These are phyloP conservation scores for Pythium angustatum DNA, from an alignment of 352 stramenopile genomes.

Conservation along the genomic window DNA sequence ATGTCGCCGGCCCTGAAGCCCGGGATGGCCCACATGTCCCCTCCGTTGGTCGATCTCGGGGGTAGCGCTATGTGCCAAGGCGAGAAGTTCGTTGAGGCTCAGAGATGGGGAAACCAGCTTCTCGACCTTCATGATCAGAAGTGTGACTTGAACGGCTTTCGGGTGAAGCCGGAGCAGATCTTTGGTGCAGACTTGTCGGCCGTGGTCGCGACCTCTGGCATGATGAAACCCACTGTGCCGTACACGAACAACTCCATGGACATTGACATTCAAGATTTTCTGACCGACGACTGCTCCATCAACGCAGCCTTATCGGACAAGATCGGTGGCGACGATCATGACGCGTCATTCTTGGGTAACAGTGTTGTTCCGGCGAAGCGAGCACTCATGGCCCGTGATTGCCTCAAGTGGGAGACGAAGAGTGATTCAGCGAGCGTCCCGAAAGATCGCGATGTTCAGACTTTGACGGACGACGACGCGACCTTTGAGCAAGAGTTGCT, in stretches of 20 bases:
- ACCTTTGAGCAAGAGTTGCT: slow-evolving; percentile 72
- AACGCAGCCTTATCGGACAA: slow-evolving; percentile 42
- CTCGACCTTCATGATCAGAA: slow-evolving; percentile 19
- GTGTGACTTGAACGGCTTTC: slow-evolving; percentile 39
- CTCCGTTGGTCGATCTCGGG: slow-evolving; percentile 63
- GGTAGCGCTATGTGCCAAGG: slow-evolving; percentile 33
- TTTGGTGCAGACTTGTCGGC: slow-evolving; percentile 11
- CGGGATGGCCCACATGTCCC: slow-evolving; percentile 48
- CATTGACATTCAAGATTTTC: slow-evolving; percentile 80
- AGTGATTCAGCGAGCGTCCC: slow-evolving; percentile 28
- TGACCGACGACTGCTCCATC: slow-evolving; percentile 77
- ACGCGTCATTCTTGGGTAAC: slow-evolving; percentile 19
- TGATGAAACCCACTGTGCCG: slow-evolving; percentile 41
- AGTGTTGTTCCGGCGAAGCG: slow-evolving; percentile 44
- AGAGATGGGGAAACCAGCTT: slow-evolving; percentile 43
- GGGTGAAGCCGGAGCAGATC: slow-evolving; percentile 16
- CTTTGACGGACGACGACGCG: slow-evolving; percentile 34
- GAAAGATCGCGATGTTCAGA: slow-evolving; percentile 22
- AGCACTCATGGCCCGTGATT: slow-evolving; percentile 66
- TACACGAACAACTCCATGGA: slow-evolving; percentile 46
- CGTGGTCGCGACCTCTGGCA: slow-evolving; percentile 31
- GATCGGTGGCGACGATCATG: slow-evolving; percentile 1
- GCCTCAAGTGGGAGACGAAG: slow-evolving; percentile 61
- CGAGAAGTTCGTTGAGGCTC: slow-evolving; percentile 28
- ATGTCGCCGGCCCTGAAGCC: slow-evolving; percentile 85